Percentiles rank a stretch among this genome's conserved stretches.
phyloP scores from a whole-genome alignment of 1,284 basidiomycete genomes.

The Ganoderma lingzhi region DNA sequence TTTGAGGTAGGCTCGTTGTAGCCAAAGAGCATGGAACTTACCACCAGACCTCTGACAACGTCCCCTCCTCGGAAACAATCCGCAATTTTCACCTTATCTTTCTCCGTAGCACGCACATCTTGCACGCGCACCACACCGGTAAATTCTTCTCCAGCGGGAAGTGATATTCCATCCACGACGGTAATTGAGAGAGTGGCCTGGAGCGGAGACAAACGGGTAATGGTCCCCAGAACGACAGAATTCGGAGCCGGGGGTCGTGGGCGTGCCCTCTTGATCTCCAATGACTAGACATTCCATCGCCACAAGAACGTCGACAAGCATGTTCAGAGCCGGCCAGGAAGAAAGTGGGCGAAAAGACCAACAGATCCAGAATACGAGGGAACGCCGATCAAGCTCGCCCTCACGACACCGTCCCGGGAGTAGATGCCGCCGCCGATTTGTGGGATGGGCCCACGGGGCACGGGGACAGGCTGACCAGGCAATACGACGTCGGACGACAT shows the following conservation, averaged over 20 bases:
- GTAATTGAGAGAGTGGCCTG: slow-evolving; percentile 91
- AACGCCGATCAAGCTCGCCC: slow-evolving; percentile 79
- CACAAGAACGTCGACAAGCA: slow-evolving; percentile 30
- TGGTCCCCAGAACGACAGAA: slow-evolving; percentile 79
- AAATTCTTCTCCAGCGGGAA: slow-evolving; percentile 92
- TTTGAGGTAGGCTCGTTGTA: not conserved
- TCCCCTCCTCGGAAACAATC: slow-evolving; percentile 98
- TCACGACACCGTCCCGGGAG: slow-evolving; percentile 64
- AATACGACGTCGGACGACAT: slow-evolving; percentile 62
- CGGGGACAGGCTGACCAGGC: slow-evolving; percentile 83
- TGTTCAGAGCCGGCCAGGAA: slow-evolving; percentile 34
- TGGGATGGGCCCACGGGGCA: slow-evolving; percentile 64
- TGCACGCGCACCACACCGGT: slow-evolving; percentile 91
- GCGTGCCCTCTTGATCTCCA: slow-evolving; percentile 66
- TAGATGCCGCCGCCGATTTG: slow-evolving; percentile 79
- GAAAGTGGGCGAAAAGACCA: slow-evolving; percentile 47
- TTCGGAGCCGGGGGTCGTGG: slow-evolving; percentile 76
- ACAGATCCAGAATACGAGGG: slow-evolving; percentile 74
- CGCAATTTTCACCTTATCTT: slow-evolving; percentile 91
- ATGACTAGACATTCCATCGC: slow-evolving; percentile 48
- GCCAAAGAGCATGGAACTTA: slow-evolving; percentile 51
- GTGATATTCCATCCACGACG: slow-evolving; percentile 90
- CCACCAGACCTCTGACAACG: slow-evolving; percentile 92
- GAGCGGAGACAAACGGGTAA: slow-evolving; percentile 87
- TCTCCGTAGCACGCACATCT: slow-evolving; percentile 93